phyloP scores from a whole-genome alignment of 139 green algal species.

The Marvania coccoides region DNA sequence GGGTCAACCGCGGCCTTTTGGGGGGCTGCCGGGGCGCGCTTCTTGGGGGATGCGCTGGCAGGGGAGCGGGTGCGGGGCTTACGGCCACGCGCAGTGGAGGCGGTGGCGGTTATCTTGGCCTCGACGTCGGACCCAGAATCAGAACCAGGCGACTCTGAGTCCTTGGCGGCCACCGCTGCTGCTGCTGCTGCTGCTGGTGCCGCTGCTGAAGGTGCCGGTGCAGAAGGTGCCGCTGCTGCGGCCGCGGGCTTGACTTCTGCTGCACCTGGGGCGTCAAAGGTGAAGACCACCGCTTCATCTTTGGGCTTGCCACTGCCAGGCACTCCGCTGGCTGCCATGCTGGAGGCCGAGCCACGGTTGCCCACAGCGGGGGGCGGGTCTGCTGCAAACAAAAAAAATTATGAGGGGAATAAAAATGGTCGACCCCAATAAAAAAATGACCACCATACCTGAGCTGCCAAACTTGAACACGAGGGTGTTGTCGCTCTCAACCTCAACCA shows the following conservation, averaged over 20 bases:
- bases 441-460: background rate
- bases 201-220: background rate
- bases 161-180: background rate
- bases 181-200: background rate
- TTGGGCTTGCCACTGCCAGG: background rate
- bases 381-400: too few species aligned
- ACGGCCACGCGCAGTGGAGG: background rate
- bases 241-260: background rate
- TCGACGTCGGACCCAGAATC: background rate
- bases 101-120: background rate
- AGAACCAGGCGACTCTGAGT: background rate
- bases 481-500: background rate
- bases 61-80: background rate
- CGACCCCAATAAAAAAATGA: background rate
- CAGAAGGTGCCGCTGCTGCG: background rate
- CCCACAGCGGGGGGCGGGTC: background rate
- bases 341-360: background rate
- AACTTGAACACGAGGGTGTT: constrained; percentile 3
- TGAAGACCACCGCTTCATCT: background rate
- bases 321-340: background rate
- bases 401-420: too few species aligned
- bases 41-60: background rate
- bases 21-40: background rate
- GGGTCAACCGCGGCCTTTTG: background rate
- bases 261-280: background rate